Evolutionary conservation across 2,329 filamentous ascomycete genomes (phyloP).

Genomic region (Alternaria viburni): DNA sequence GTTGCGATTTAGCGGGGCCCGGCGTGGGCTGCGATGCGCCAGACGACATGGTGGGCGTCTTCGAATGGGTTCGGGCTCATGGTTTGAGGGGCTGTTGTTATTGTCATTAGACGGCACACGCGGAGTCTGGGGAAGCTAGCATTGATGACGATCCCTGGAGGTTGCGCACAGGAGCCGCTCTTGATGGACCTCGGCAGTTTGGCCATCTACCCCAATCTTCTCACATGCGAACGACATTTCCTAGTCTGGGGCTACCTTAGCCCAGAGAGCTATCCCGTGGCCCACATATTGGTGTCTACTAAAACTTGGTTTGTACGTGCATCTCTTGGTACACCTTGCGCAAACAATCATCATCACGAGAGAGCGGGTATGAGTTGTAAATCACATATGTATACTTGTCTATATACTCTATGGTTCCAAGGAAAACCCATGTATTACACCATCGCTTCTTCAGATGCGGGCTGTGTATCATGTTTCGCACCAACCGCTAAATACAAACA

Average conservation of each 20-base stretch:
- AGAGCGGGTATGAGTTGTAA: background rate
- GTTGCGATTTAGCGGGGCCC: constrained; percentile 29
- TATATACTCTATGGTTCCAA: background rate
- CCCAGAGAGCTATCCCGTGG: background rate
- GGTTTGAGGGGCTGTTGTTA: constrained; percentile 15
- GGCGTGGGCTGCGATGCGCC: constrained; percentile 37
- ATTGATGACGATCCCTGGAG: constrained; percentile 5
- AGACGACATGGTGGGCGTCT: constrained; percentile 37
- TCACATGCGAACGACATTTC: constrained; percentile 6
- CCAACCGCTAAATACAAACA: background rate
- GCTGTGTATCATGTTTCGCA: background rate
- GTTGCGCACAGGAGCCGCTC: background rate
- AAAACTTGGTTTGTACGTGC: background rate
- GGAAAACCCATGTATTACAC: background rate
- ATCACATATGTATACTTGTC: background rate
- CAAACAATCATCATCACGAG: background rate
- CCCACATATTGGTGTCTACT: background rate
- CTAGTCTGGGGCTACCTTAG: background rate
- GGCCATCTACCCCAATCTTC: background rate
- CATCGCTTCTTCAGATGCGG: background rate
- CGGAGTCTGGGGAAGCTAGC: constrained; percentile 21
- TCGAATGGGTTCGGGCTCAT: constrained; percentile 20
- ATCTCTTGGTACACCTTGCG: background rate
- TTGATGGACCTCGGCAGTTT: constrained; percentile 11
- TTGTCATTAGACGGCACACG: background rate